Conservation (phyloP, 1,284 basidiomycete species). For the Pyrrhoderma noxium region DNA sequence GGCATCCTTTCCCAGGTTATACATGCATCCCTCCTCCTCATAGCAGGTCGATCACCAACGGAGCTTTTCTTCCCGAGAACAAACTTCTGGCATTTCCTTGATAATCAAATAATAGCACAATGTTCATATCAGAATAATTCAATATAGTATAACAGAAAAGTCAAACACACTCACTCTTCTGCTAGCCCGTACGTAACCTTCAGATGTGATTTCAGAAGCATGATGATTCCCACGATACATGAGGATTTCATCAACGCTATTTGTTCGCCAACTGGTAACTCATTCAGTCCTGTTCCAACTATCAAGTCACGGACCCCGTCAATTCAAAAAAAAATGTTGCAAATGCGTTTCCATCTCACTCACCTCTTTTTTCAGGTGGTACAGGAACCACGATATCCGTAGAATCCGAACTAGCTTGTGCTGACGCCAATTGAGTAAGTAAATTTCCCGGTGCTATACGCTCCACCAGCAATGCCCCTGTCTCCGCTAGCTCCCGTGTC, state of each 20-base stretch:
- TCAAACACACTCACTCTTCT: slow-evolving; percentile 62
- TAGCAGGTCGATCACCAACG: slow-evolving; percentile 73
- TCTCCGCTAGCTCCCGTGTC: slow-evolving; percentile 75
- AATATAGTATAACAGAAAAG: neutral
- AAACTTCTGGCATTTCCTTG: slow-evolving; percentile 84
- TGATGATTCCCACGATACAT: slow-evolving; percentile 70
- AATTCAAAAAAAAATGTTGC: neutral
- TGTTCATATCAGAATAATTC: no score
- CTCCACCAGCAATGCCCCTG: slow-evolving; percentile 76
- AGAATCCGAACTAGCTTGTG: neutral
- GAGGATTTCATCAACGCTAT: slow-evolving; percentile 53
- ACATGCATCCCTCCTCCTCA: slow-evolving; percentile 51
- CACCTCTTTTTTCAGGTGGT: slow-evolving; percentile 7
- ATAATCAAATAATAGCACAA: neutral
- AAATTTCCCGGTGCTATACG: slow-evolving; percentile 60
- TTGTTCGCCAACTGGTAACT: slow-evolving; percentile 26
- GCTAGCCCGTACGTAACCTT: slow-evolving; percentile 76
- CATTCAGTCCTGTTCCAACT: slow-evolving; percentile 13
- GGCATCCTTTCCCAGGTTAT: slow-evolving; percentile 68
- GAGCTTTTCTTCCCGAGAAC: slow-evolving; percentile 79
- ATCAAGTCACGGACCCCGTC: neutral
- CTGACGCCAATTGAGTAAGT: slow-evolving; percentile 42
- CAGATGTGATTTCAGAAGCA: slow-evolving; percentile 79
- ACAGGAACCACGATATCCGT: neutral
- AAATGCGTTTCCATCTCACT: neutral